Evolutionary conservation across 164 flowering plant genomes (phyloP).

Genomic region (Vitis vinifera): ASM3070453v1 NC_081817.1:839001-839500

Average conservation of each 20-base stretch:
- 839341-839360: slow-evolving; percentile 82
- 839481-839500: slow-evolving; percentile 8
- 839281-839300: slow-evolving; percentile 77
- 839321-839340: slow-evolving; percentile 95
- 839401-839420: not conserved
- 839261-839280: slow-evolving; percentile 68
- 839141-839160: not conserved
- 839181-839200: not conserved
- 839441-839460: not conserved
- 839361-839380: slow-evolving; percentile 94
- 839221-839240: slow-evolving; percentile 82
- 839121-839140: not conserved
- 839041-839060: slow-evolving; percentile 93
- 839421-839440: too few relatives aligned
- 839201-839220: slow-evolving; percentile 65
- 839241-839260: slow-evolving; percentile 95
- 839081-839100: slow-evolving; percentile 53
- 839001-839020: slow-evolving; percentile 96
- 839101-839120: slow-evolving; percentile 10
- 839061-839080: slow-evolving; percentile 87
- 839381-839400: slow-evolving; percentile 4
- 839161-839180: not conserved
- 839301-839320: slow-evolving; percentile 98
- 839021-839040: slow-evolving; percentile 54
- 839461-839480: slow-evolving; percentile 7